Evolutionary conservation across 345 rosid species (phyloP), one percentile per base, ranked within the genome.

Genomic region (Eucalyptus tenuipes): DNA sequence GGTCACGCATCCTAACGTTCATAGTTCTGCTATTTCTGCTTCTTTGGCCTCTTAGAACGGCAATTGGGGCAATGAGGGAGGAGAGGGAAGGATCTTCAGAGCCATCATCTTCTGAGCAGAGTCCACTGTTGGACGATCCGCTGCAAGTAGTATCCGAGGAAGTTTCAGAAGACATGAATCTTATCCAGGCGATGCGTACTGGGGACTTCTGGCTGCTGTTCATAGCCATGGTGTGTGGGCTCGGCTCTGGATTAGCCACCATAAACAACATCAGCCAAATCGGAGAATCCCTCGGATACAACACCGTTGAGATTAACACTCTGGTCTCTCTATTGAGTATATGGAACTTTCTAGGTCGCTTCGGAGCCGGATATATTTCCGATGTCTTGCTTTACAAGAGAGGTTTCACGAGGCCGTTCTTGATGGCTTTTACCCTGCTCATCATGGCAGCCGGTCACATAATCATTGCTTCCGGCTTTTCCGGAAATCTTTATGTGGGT

Each of bases 291-390:
- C 97, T 97, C 14, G 93, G 94, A 17, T 97, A 97, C 92, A 89
- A 94, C 9, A 91, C 92, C 11, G 57, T 86, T 31, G 98, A 95
- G 89, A 94, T 91, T 91, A 94, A 90, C 86, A 94, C 99, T 31
- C 52, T 97, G 89, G 98, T 97, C 87, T 91, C 99, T 31, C 90
- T 96, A 88, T 91, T 93, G 93, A 96, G 97, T 88, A 96, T 96
- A 93, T 97, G 99, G 99, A 96, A 96, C 87, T 96, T 96, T 89
- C 96, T 97, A 7, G 99, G 99, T 87, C 95, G 99, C 52, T 96
- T 97, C 52, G 97, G 97, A 71, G 99, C 93, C 15, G 99, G 99
- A 27, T 95, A 91, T 55, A 90, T 95, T 8, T 96, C 99, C 0
- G 99, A 97, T 90, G 88, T 92, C 48, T 88, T 97, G 90, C 92